Evolutionary conservation across 768 basidiomycete genomes (phyloP), one percentile per base, ranked within the genome.

Genomic region (Mycena olivaceomarginata): DNA sequence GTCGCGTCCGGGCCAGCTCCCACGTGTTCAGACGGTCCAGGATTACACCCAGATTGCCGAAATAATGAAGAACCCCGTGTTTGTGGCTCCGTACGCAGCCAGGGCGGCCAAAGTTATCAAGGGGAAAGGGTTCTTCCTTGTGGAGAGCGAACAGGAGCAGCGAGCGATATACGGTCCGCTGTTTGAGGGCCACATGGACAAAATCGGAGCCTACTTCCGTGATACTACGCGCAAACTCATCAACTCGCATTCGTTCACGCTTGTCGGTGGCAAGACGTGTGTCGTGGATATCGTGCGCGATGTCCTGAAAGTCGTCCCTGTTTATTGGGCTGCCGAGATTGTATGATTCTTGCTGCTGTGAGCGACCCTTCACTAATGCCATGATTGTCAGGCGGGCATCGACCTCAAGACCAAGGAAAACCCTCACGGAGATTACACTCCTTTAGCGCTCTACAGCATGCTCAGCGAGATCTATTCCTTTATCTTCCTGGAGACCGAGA

Each of bases 401-500:
- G 83, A 87, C n/a, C 86, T 96, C 70, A 95, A 94, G 85, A 91
- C 90, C 2, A 89, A 89, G 70, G 79, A 88, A 4, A 82, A 89
- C 16, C 86, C 88, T 31, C 80, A 87, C n/a, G 95, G 93, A n/a
- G 85, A 86, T 46, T 95, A 92, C 80, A 93, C 93, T 2, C 88
- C 93, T 43, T 79, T 85, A 57, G 90, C 95, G 80, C 85, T 97
- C 59, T 94, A 90, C 77, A 84, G 88, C 20, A 92, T 93, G 51
- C 89, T 96, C 10, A 88, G 90, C 37, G 93, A 94, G 25, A 93
- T 96, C 67, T 96, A 96, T 83, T 85, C 91, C 93, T 96, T 91
- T 82, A 86, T 97, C 74, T 97, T 96, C 91, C 89, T 96, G 45
- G 92, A 96, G 67, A 86, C 92, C 25, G 94, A 94, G 67, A 81